Evolutionary conservation across 2,329 filamentous ascomycete genomes (phyloP).

Genomic region (Ilyonectria robusta): DNA sequence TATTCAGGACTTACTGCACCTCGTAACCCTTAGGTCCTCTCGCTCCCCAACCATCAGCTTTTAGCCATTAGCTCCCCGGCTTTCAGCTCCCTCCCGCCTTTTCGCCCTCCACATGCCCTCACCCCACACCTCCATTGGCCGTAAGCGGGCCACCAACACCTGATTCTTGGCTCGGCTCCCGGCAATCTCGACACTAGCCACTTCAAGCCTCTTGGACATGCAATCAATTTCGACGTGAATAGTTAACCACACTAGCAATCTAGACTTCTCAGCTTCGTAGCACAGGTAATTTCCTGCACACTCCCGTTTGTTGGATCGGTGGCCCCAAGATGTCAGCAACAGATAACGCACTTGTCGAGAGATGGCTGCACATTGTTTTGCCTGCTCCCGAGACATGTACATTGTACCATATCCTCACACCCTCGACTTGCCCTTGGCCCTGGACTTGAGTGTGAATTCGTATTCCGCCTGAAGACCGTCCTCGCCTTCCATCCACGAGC

Average conservation of each 20-base stretch:
- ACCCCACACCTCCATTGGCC: constrained; percentile 20
- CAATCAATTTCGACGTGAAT: constrained; percentile 32
- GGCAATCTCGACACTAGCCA: constrained; percentile 33
- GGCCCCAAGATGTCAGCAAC: constrained; percentile 3
- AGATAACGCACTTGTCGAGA: constrained; percentile 1
- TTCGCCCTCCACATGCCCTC: constrained; percentile 16
- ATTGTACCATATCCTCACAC: constrained; percentile 21
- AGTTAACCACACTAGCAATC: constrained; percentile 22
- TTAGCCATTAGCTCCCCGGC: background rate
- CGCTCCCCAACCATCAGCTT: background rate
- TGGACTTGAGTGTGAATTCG: constrained; percentile 45
- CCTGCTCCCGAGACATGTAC: constrained; percentile 27
- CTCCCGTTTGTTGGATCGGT: background rate
- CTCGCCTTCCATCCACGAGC: constrained; percentile 40
- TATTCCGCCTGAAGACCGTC: constrained; percentile 43
- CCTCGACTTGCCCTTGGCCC: constrained; percentile 47
- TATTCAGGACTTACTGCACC: constrained; percentile 11
- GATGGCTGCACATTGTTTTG: constrained; percentile 13
- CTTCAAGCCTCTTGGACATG: constrained; percentile 35
- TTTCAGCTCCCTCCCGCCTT: background rate
- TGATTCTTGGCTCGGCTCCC: constrained; percentile 29
- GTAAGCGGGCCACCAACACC: constrained; percentile 13
- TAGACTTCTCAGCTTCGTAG: constrained; percentile 26
- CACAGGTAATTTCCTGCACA: constrained; percentile 33
- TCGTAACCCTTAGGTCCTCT: background rate